Evolutionary conservation across 2,329 filamentous ascomycete species (phyloP), one percentile per base, ranked within the genome.

Genomic region (Colletotrichum falcatum): DNA sequence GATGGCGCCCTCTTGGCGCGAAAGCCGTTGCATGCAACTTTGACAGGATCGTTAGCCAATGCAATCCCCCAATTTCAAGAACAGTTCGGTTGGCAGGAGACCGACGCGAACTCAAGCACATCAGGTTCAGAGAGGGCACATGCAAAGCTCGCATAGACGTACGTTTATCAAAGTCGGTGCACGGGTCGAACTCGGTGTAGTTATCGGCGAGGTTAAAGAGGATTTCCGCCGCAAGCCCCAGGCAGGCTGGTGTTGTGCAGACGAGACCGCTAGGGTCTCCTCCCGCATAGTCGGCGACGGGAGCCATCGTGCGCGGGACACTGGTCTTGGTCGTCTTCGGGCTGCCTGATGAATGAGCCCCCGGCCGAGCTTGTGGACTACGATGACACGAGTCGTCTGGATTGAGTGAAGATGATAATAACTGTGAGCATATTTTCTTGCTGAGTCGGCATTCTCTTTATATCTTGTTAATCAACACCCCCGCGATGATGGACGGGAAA

Each of bases 1-100:
- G 90, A 86, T 70, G 92, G 85, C 74, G 92, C 90, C 79, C 92
- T 87, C 14, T 82, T 84, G 23, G 88, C 83, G 65, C 86, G 82
- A 86, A 90, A 93, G 18, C 91, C 90, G 61, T 89, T 89, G 74
- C 91, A 93, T 35, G 89, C 89, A 70, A 89, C 62, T 70, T 23
- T 46, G 26, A 55, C 39, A 7, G 30, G 30, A 33, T 35, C n/a
- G 16, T 64, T 23, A 56, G 46, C 11, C 18, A 33, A 39, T 35
- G 33, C 8, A 33, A 7, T 33, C 7, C 7, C 30, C 7, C 30
- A 33, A 7, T 33, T 33, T 33, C 18, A 20, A 9, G n/a, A 46
- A 46, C 20, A 20, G 1, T 20, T 20, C 6, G 11, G 3, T 20
- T 7, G 16, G 20, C 6, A 44, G 39, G 39, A 44, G 18, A n/a